Evolutionary conservation across 1,284 basidiomycete species (phyloP), one percentile per base, ranked within the genome.

Genomic region (Cutaneotrichosporon cutaneum): DNA sequence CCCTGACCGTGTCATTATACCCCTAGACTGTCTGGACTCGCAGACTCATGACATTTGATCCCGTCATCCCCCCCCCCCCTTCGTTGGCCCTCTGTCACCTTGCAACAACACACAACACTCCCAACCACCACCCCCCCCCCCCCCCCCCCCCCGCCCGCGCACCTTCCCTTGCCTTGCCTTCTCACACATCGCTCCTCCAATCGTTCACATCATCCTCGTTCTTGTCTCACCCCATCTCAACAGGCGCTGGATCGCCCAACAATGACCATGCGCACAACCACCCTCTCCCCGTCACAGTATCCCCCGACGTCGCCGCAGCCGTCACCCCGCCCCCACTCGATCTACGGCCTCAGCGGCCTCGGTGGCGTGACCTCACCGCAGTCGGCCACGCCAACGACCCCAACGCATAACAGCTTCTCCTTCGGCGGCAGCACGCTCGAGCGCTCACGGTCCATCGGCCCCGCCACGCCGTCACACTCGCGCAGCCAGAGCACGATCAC

Each of bases 401-500:
- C 33, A 13, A 39, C 52, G 14, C 27, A 33, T 0, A 11, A n/a
- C 30, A 27, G 48, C 48, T 51, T 51, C 48, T 51, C 48, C 11
- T 51, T 51, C 27, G 9, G 14, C 8, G 13, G 26, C 4, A 51
- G 10, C 27, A 27, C 30, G 26, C 58, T 60, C 21, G 64, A 62
- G 52, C 64, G 64, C 32, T 47, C 60, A 0, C 64, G 60, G 3
- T 62, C 60, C 24, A 44, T 53, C 39, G 60, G 33, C 14, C 47
- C 32, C 2, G 2, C 42, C 9, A 52, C 50, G 8, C 55, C 45
- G 22, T 47, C 51, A n/a, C 54, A 58, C 54, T 55, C 52, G n/a
- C 48, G 47, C 24, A 26, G 52, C 44, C 54, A 47, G 27, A 42
- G 52, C n/a, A 56, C 36, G 39, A 21, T 27, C 4, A 39, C 30